Evolutionary conservation across 768 basidiomycete species (phyloP).

Genomic region (Epithele typhae): DNA sequence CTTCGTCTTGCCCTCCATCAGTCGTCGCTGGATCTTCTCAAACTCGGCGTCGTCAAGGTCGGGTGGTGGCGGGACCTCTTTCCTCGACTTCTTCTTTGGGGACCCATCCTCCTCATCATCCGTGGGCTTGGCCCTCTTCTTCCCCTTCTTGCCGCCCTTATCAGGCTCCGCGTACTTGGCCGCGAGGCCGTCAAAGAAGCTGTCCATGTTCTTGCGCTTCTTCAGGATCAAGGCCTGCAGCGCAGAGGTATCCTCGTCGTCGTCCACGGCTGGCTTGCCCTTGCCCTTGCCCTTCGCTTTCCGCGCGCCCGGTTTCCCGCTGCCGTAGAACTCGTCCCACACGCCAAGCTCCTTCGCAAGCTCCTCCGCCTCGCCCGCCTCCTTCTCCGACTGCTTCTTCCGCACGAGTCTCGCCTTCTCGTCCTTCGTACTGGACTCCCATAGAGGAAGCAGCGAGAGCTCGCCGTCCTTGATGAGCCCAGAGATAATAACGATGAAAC

Average conservation of each 20-base stretch:
- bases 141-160: slow-evolving; percentile 36
- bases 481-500: slow-evolving; percentile 70
- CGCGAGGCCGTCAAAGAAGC: slow-evolving; percentile 72
- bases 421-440: slow-evolving; percentile 73
- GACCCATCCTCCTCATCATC: slow-evolving; percentile 32
- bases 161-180: slow-evolving; percentile 63
- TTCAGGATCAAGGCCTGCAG: slow-evolving; percentile 81
- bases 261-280: slow-evolving; percentile 28
- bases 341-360: slow-evolving; percentile 85
- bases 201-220: slow-evolving; percentile 63
- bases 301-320: slow-evolving; percentile 59
- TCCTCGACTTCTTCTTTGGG: slow-evolving; percentile 28
- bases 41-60: slow-evolving; percentile 69
- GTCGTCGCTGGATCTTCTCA: slow-evolving; percentile 51
- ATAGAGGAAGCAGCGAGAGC: slow-evolving; percentile 51
- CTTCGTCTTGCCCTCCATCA: slow-evolving; percentile 44
- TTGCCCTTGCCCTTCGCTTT: slow-evolving; percentile 53
- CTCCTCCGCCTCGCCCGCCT: slow-evolving; percentile 80
- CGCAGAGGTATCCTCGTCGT: slow-evolving; percentile 57
- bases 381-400: slow-evolving; percentile 69
- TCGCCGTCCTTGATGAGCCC: slow-evolving; percentile 58
- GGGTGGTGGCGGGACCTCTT: slow-evolving; percentile 37
- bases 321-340: slow-evolving; percentile 91
- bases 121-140: slow-evolving; percentile 30
- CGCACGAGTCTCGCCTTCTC: slow-evolving; percentile 73